Base-by-base conservation (phyloP, 768 basidiomycete genomes). In the Naganishia onofrii region DNA sequence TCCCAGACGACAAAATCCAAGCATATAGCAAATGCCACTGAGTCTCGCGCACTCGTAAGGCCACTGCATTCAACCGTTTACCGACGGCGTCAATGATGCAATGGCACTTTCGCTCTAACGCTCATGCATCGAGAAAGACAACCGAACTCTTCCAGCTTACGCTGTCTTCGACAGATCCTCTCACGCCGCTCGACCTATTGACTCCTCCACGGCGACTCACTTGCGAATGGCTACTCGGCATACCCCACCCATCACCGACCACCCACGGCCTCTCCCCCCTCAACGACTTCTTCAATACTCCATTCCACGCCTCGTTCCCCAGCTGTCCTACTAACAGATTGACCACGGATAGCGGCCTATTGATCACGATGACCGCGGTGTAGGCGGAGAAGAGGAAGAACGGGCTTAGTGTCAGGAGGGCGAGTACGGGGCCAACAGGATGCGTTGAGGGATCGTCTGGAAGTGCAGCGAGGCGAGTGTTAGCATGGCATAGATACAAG, bases 341-440 rank as follows among this genome's bases (percentile, higher is more conserved):
- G 23, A 76, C 36, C 53, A 76, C 71, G 9, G 76, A 76, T 1
- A 80, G 64, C 12, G 74, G 72, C 15, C 79, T 73, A 10, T 74
- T 77, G 74, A 78, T 76, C 52, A 80, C 69, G 23, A 76, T 23
- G 7, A 80, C 66, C 15, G 79, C 77, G 54, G 77, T 74, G 71
- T 80, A 78, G 10, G 78, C 74, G 28, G 78, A 78, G 69, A 80
- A 80, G 29, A 80, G 74, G 74, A 80, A 80, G 55, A 80, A 76
- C 0, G 79, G 79, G 2, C 76, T 74, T 46, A 80, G 74, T 19
- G 78, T 77, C 21, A 78, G 66, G 55, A 80, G 74, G 12, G 77
- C 77, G 9, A 80, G 68, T 1, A 77, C 78, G 48, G 77, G 74
- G 7, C 77, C 78, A 29, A 79, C n/a, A 19, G 53, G 74, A 13